phyloP scores from a whole-genome alignment of 768 basidiomycete genomes.

The Pulveroboletus sp. region DNA sequence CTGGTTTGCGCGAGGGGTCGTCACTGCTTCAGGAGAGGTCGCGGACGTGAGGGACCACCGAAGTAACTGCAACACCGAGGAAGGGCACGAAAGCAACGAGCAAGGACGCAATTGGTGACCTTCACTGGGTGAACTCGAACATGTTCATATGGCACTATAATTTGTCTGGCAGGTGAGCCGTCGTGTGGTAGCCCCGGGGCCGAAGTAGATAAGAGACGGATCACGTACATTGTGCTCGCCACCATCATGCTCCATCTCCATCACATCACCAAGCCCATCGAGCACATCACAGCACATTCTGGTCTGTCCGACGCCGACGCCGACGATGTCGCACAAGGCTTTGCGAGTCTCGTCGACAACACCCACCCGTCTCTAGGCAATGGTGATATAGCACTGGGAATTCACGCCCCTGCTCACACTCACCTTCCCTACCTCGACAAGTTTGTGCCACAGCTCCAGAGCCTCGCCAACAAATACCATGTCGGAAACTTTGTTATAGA shows the following conservation, averaged over 20 bases:
- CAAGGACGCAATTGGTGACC: too few species aligned
- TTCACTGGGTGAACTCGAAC: too few species aligned
- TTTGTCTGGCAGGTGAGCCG: too few species aligned
- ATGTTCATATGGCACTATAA: too few species aligned
- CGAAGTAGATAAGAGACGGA: slow-evolving; percentile 5
- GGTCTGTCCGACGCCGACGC: slow-evolving; percentile 16
- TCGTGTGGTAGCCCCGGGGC: too few species aligned
- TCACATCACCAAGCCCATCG: slow-evolving; percentile 26
- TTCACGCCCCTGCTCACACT: slow-evolving; percentile 33
- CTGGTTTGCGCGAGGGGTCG: too few species aligned
- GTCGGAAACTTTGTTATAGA: slow-evolving; percentile 55
- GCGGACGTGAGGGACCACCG: too few species aligned
- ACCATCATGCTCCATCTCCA: slow-evolving; percentile 14
- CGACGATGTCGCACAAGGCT: slow-evolving; percentile 19
- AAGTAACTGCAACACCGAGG: too few species aligned
- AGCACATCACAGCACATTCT: slow-evolving; percentile 19
- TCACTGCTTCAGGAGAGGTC: too few species aligned
- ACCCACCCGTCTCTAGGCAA: slow-evolving; percentile 7
- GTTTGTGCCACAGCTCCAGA: slow-evolving; percentile 53
- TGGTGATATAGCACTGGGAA: slow-evolving; percentile 20
- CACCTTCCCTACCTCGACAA: slow-evolving; percentile 39
- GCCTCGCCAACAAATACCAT: slow-evolving; percentile 48
- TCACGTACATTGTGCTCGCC: not conserved
- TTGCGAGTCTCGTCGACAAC: slow-evolving; percentile 18
- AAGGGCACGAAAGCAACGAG: too few species aligned